Evolutionary conservation across 306 rosid genomes (phyloP).

Genomic region (Albizia julibrissin): DNA sequence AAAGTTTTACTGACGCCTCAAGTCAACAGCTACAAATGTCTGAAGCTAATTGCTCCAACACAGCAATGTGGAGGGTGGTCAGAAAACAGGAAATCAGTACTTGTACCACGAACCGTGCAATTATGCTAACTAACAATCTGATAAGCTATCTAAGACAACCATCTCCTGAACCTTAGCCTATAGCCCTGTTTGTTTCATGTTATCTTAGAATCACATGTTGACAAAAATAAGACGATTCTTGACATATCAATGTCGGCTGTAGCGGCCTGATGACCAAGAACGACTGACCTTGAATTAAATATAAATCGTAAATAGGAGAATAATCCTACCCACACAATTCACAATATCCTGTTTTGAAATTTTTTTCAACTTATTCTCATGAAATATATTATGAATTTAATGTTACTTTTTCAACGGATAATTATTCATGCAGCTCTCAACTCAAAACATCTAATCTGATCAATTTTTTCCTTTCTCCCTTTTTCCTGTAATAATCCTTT

Average conservation of each 20-base stretch:
- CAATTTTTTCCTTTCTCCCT: not conserved
- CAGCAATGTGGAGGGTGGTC: constrained; percentile 1
- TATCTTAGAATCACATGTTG: not conserved
- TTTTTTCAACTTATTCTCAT: not conserved
- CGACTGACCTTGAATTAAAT: not conserved
- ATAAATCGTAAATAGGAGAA: not conserved
- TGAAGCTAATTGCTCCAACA: not conserved
- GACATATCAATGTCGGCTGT: not conserved
- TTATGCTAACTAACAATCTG: not conserved
- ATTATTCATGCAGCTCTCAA: not conserved
- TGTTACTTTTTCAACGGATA: not conserved
- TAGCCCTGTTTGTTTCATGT: not conserved
- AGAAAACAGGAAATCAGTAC: not conserved
- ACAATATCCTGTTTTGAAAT: not conserved
- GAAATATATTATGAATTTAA: not conserved
- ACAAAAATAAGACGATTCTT: not conserved
- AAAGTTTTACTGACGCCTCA: not conserved
- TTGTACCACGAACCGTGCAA: not conserved
- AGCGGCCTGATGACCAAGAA: not conserved
- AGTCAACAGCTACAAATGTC: not conserved
- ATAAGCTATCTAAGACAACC: not conserved
- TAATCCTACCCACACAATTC: not conserved
- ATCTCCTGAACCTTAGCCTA: not conserved
- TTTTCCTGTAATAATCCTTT: not conserved
- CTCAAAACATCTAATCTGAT: not conserved